Percentiles rank a stretch among this genome's conserved stretches.
phyloP scores from a whole-genome alignment of 2,329 filamentous ascomycete genomes.

The Aaosphaeria pasadenensis region DNA sequence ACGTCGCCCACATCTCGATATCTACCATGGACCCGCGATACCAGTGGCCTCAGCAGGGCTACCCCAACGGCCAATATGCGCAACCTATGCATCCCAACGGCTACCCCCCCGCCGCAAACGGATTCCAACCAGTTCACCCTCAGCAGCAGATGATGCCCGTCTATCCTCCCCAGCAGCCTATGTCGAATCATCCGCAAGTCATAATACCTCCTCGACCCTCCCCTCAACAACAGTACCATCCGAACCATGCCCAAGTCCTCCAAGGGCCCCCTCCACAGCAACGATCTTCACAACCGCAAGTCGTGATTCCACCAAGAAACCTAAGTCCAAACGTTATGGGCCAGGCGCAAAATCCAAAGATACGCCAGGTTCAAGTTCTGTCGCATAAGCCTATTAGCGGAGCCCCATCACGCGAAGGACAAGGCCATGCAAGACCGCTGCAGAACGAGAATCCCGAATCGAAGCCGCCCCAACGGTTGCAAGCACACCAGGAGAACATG shows the following conservation, averaged over 20 bases:
- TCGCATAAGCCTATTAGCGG: constrained; percentile 6
- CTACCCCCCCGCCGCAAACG: constrained; percentile 17
- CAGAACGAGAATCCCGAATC: constrained; percentile 26
- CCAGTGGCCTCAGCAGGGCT: constrained; percentile 30
- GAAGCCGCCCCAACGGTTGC: constrained; percentile 38
- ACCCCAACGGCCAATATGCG: constrained; percentile 28
- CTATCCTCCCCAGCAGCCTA: constrained; percentile 20
- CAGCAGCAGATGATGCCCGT: constrained; percentile 19
- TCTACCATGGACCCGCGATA: constrained; percentile 32
- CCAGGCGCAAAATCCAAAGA: constrained; percentile 21
- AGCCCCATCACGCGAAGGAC: not conserved
- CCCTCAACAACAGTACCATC: constrained; percentile 20
- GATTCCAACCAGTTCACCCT: constrained; percentile 18
- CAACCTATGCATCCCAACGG: constrained; percentile 22
- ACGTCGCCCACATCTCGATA: not conserved
- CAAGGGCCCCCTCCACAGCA: constrained; percentile 8
- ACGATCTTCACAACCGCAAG: constrained; percentile 23
- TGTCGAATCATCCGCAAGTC: constrained; percentile 14
- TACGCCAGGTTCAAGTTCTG: constrained; percentile 27
- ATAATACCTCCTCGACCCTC: constrained; percentile 18
- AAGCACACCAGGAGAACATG: constrained; percentile 31
- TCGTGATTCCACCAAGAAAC: constrained; percentile 21
- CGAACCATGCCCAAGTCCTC: not conserved
- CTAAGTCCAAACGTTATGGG: constrained; percentile 13
- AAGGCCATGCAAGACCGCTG: constrained; percentile 6